Base-by-base conservation (phyloP, 768 basidiomycete species). In the Mycena indigotica region DNA sequence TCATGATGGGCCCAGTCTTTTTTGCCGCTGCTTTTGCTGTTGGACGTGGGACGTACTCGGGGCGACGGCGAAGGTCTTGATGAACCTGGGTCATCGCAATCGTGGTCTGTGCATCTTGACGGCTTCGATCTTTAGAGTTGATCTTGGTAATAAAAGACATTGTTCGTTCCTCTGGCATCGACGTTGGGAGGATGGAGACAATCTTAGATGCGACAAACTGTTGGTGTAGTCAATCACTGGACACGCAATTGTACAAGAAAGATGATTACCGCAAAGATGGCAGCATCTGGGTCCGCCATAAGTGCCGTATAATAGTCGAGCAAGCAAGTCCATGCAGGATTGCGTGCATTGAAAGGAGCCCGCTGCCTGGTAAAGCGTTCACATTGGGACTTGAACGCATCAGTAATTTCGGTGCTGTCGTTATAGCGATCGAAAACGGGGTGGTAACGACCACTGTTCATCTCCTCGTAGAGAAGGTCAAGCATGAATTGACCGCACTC, bases 121-220 rank as follows among this genome's bases (percentile, higher is more conserved):
- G 5, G 46, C 24, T 28, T 23, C 46, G 46, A n/a, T 48, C 46
- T 28, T 48, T 48, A 6, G 46, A 12, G 19, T 28, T 48, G 24
- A 48, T 48, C 12, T 28, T 24, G 21, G 24, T 48, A 12, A 48
- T 25, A 12, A 28, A 25, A 6, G 52, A 54, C 26, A 54, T 41
- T 10, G 52, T 54, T 25, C 39, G 52, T 21, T 54, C 52, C 24
- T 54, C 26, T 17, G 52, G 16, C 38, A 54, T 54, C 8, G 52
- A 54, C 24, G 39, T 54, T 16, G 39, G 52, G 15, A 39, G 16
- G 16, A 54, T 54, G 6, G 52, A 44, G 15, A 45, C 10, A 8
- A 54, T 25, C 26, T 54, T 54, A 16, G 28, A 17, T 6, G 39
- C 52, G 26, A 54, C 17, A 44, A 45, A 54, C 52, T 54, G 26